Evolutionary conservation across 179 eudicot species (phyloP), one percentile per base, ranked within the genome.

Genomic region (Beta corolliflora): DNA sequence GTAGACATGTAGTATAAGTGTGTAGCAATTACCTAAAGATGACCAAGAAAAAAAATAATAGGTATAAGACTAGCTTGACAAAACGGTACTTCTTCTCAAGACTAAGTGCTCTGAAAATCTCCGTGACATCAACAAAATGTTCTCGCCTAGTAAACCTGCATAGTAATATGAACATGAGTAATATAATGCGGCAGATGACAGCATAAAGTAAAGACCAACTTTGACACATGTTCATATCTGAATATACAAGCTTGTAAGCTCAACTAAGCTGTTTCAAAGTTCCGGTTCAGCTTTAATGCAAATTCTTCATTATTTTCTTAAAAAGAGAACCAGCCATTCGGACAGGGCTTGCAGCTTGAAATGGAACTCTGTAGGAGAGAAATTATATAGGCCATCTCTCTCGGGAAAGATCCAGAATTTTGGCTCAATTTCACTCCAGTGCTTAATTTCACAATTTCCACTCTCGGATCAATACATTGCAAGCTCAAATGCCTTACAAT

Each of bases 111-210:
- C 91, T 90, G 82, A 94, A 95, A 75, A 92, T 93, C 76, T 95
- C 98, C 5, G 98, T 95, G 73, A 95, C 96, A 73, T 95, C 98
- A 88, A 95, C 86, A 82, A 94, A 96, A 86, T 95, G 98, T 56
- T 85, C 89, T 76, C 84, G 41, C 83, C 88, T 89, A 66, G 85
- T 63, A 85, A 87, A 95, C 86, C 99, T 95, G 88, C 84, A 85
- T 53, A 19, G 53, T 3, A 80, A 31, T 50, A 66, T 56, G 69
- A 36, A 74, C 25, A 71, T 15, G 50, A 45, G 9, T 55, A n/a
- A n/a, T n/a, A 79, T 52, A 15, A 66, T 31, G 66, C 16, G 19
- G 67, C 36, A 73, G 14, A 64, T 50, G 54, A 25, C 48, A 76
- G 18, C 9, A 61, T 6, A 41, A 56, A 31, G 3, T 13, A 6